These are phyloP conservation scores for Pelargonium nanum DNA, from an alignment of 345 rosid species.

Conservation along the genomic window DNA sequence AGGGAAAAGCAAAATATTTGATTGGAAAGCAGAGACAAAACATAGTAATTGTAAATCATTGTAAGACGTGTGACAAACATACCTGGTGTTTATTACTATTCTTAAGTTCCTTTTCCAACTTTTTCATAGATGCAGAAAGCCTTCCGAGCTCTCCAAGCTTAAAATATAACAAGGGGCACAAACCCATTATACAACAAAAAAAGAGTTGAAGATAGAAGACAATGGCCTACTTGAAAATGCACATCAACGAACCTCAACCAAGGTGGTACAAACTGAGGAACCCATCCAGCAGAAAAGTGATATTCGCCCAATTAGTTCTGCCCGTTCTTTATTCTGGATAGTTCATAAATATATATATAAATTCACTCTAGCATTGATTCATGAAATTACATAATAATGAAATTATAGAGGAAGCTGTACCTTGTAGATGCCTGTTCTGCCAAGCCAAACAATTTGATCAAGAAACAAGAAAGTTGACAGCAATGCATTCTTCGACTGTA, in stretches of 20 bases:
- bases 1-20: background rate
- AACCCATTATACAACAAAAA: background rate
- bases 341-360: background rate
- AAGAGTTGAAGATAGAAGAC: background rate
- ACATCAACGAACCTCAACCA: constrained; percentile 81
- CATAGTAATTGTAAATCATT: background rate
- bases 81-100: constrained; percentile 56
- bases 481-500: constrained; percentile 84
- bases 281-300: constrained; percentile 92
- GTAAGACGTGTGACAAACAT: constrained; percentile 1
- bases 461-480: constrained; percentile 86
- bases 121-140: constrained; percentile 72
- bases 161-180: background rate
- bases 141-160: constrained; percentile 82
- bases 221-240: constrained; percentile 3
- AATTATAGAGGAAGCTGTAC: constrained; percentile 21
- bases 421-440: constrained; percentile 90
- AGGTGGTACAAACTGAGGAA: constrained; percentile 60
- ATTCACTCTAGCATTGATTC: constrained; percentile 1
- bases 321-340: constrained; percentile 65
- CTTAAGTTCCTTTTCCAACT: constrained; percentile 68
- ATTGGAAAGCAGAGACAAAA: background rate
- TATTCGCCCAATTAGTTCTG: constrained; percentile 69
- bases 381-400: constrained; percentile 5
- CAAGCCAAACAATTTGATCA: constrained; percentile 96